These are phyloP conservation scores for Phtheirospermum japonicum DNA, from an alignment of 257 asterid species.

Conservation along the genomic window DNA sequence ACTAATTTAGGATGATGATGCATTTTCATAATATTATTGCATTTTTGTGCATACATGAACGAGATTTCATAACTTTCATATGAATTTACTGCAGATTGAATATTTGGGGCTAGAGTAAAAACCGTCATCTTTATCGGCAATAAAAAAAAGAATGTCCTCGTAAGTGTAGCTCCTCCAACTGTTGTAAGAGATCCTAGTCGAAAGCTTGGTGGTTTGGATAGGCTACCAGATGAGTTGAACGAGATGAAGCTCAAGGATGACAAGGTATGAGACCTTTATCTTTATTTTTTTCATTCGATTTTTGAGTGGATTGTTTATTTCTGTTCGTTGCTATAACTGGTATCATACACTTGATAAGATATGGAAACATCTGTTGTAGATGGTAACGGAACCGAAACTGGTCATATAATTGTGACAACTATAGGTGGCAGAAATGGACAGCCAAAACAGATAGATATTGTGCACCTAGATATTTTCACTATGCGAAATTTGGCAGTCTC, in stretches of 20 bases:
- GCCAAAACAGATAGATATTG: constrained; percentile 57
- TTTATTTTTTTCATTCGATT: background rate
- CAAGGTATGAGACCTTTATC: constrained; percentile 37
- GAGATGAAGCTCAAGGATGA: constrained; percentile 64
- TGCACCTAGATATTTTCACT: background rate
- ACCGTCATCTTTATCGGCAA: too few relatives aligned
- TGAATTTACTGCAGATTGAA: constrained; percentile 36
- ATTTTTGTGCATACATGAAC: background rate
- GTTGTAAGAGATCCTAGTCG: too few relatives aligned
- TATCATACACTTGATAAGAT: constrained; percentile 41
- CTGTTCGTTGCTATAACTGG: background rate
- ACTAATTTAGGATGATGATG: background rate
- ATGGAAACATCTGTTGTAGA: constrained; percentile 72
- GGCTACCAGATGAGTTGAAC: constrained; percentile 56
- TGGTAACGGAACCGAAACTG: constrained; percentile 83
- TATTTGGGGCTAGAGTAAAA: too few relatives aligned
- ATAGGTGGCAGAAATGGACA: constrained; percentile 73
- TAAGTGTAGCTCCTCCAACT: too few relatives aligned
- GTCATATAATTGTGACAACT: too few relatives aligned
- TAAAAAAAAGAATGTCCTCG: too few relatives aligned
- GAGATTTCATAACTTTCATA: background rate
- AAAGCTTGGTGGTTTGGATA: too few relatives aligned
- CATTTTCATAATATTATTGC: background rate
- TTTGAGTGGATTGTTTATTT: background rate
- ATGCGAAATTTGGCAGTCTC: background rate